Base-by-base conservation (phyloP, 2,329 filamentous ascomycete genomes). In the Nakataea oryzae region DNA sequence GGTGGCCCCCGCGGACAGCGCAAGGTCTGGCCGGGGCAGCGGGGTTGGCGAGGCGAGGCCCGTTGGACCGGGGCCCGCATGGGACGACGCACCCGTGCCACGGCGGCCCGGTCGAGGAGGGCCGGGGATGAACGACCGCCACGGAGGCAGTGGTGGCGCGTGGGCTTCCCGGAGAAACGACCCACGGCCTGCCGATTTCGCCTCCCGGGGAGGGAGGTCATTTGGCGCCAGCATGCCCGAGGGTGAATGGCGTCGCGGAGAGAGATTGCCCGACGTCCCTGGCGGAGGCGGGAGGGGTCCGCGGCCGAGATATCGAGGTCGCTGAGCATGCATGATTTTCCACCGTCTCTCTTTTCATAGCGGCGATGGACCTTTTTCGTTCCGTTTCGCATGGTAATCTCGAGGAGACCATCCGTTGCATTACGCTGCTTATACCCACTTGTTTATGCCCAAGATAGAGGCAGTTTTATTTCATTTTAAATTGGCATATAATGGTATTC, bases 231-330 rank as follows among this genome's bases (percentile, higher is more conserved):
- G 41, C 69, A 67, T 80, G 4, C 80, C 84, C 0, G 73, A 73
- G 56, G 86, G 86, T 1, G 86, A 89, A 68, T 89, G 86, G 86
- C 80, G 84, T 65, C 80, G 86, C 66, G 87, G 87, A 0, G 86
- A 89, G 69, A 79, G 78, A 62, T 69, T 87, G 59, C 86, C 86
- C 2, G 80, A 85, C 47, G 78, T 76, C 34, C 76, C 76, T 12
- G 70, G 80, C 72, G 76, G 77, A 64, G 73, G 78, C 58, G 75
- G 78, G 47, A 76, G 66, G 62, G 65, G 63, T 69, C 70, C 63
- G 74, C 58, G 67, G 68, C 68, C 56, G 34, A 60, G 58, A 34
- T 26, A 59, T 61, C 30, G 59, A 13, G 60, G 17, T 29, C 54
- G 24, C 27, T 60, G 54, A 17, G 34, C 58, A 9, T 27, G 58